Evolutionary conservation across 345 rosid genomes (phyloP).

Genomic region (Citrus unshiu): DNA sequence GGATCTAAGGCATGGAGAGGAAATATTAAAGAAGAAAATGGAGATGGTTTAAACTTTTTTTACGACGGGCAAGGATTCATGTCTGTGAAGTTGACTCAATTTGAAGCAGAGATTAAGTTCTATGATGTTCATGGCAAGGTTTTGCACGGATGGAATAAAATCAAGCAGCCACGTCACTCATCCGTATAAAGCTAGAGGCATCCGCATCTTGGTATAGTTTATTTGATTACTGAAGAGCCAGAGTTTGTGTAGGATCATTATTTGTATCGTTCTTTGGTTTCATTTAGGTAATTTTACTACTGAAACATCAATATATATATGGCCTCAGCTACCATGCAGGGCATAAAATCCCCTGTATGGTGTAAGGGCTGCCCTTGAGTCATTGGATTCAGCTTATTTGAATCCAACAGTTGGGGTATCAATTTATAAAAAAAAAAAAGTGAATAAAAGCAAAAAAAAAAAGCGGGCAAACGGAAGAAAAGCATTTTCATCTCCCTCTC

Average conservation of each 20-base stretch:
- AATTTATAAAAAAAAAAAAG: too few relatives aligned
- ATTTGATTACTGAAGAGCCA: background rate
- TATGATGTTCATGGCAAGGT: constrained; percentile 50
- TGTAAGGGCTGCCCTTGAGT: too few relatives aligned
- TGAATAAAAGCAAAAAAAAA: too few relatives aligned
- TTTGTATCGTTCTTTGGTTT: too few relatives aligned
- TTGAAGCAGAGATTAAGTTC: constrained; percentile 41
- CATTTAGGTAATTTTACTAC: background rate
- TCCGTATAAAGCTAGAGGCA: constrained; percentile 5
- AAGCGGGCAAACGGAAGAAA: too few relatives aligned
- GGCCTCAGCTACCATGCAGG: too few relatives aligned
- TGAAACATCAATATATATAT: too few relatives aligned
- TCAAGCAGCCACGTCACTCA: constrained; percentile 26
- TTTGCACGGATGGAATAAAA: constrained; percentile 36
- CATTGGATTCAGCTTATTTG: too few relatives aligned
- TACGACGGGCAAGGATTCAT: constrained; percentile 67
- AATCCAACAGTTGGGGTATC: too few relatives aligned
- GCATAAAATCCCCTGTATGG: too few relatives aligned
- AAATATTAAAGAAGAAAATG: constrained; percentile 30
- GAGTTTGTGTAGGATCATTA: background rate
- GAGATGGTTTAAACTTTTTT: constrained; percentile 38
- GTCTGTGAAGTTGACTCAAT: constrained; percentile 42
- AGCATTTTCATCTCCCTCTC: too few relatives aligned
- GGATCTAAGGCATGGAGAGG: constrained; percentile 78
- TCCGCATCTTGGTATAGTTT: background rate